Percentiles rank a stretch among this genome's conserved stretches.
These are phyloP conservation scores for Acmispon strigosus DNA, from an alignment of 306 rosid genomes.

Conservation along the genomic window DNA sequence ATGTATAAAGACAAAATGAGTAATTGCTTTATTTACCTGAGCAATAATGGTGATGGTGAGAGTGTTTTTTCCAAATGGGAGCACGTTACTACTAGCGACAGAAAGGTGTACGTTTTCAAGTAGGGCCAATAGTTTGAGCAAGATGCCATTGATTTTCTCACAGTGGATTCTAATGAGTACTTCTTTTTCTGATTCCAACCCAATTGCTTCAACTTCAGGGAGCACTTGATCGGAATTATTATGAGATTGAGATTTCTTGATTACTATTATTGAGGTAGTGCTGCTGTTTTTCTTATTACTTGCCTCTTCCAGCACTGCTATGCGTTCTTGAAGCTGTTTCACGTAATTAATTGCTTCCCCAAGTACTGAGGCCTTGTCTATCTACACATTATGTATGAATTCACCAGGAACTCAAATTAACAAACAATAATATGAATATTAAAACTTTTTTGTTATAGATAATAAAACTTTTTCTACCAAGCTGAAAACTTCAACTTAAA, in stretches of 20 bases:
- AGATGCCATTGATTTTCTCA: slow-evolving; percentile 1
- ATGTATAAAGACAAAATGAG: neutral
- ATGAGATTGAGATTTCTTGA: neutral
- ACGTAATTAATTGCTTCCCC: slow-evolving; percentile 14
- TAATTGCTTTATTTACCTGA: slow-evolving; percentile 6
- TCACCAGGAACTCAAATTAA: neutral
- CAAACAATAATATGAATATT: too few relatives aligned
- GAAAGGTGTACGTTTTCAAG: slow-evolving; percentile 5
- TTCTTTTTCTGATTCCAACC: neutral
- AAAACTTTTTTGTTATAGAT: too few relatives aligned
- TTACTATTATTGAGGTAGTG: neutral
- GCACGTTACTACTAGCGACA: neutral
- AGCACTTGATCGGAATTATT: neutral
- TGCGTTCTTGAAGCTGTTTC: slow-evolving; percentile 14
- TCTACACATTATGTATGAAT: neutral
- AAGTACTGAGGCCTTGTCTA: slow-evolving; percentile 18
- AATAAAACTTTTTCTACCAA: too few relatives aligned
- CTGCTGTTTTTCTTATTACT: neutral
- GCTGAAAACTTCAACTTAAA: too few relatives aligned
- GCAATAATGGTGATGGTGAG: slow-evolving; percentile 17
- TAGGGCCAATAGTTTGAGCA: neutral
- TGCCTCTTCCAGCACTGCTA: neutral
- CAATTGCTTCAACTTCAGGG: neutral
- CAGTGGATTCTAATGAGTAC: slow-evolving; percentile 3
- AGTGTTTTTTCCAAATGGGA: slow-evolving; percentile 6